Conservation (phyloP, 129 eudicot genomes). For the Smallanthus sonchifolius region DNA sequence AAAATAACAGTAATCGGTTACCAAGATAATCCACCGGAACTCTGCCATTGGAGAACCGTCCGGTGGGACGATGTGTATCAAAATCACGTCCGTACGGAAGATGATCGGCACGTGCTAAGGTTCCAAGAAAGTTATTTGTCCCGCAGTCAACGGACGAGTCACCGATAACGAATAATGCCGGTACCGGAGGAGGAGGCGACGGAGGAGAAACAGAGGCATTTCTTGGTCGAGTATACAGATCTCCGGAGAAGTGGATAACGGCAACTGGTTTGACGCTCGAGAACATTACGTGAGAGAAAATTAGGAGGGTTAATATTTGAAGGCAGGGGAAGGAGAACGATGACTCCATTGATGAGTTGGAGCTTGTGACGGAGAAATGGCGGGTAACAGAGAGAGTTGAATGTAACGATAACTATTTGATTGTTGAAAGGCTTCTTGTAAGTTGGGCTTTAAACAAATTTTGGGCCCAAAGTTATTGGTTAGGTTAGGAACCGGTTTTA, state of each 20-base stretch:
- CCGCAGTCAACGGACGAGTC: slow-evolving; percentile 97
- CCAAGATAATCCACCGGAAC: slow-evolving; percentile 93
- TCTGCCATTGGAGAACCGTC: slow-evolving; percentile 84
- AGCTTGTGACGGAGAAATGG: slow-evolving; percentile 17
- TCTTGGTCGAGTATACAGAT: slow-evolving; percentile 28
- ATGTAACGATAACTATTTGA: background rate
- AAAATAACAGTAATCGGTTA: background rate
- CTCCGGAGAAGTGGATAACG: slow-evolving; percentile 22
- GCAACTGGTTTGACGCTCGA: slow-evolving; percentile 21
- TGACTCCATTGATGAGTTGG: slow-evolving; percentile 30
- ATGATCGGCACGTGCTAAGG: slow-evolving; percentile 90
- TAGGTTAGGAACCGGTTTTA: too few species aligned
- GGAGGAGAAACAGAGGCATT: slow-evolving; percentile 20
- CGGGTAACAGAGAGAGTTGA: slow-evolving; percentile 18
- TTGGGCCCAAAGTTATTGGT: too few species aligned
- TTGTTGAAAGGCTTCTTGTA: background rate
- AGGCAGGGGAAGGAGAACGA: background rate
- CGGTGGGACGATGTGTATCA: slow-evolving; percentile 82
- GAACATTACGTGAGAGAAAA: slow-evolving; percentile 8
- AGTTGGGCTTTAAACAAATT: background rate
- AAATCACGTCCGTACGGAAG: slow-evolving; percentile 93
- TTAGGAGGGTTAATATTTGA: slow-evolving; percentile 14
- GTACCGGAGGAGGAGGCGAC: slow-evolving; percentile 16
- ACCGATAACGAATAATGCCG: slow-evolving; percentile 78
- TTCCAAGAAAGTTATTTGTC: slow-evolving; percentile 88